Conservation (phyloP, 805 yeast genomes). For the Monosporozyma siamensis region DNA sequence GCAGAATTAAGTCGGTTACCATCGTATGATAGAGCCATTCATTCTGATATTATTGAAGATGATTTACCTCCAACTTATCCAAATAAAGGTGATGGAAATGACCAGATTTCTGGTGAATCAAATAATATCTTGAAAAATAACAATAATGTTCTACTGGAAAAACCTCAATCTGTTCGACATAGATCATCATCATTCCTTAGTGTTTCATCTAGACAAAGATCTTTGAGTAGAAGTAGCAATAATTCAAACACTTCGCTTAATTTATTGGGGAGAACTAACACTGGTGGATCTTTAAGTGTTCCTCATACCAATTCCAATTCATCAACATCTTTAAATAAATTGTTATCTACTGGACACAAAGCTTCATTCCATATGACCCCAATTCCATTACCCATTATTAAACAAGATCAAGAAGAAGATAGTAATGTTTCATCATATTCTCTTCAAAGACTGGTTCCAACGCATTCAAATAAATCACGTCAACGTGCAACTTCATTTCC, state of each 20-base stretch:
- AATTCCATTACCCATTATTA: slow-evolving; percentile 1
- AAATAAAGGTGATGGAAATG: background rate
- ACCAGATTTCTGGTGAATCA: background rate
- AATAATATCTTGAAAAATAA: background rate
- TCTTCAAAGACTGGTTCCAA: background rate
- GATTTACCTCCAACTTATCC: slow-evolving; percentile 65
- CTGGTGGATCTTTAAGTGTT: slow-evolving; percentile 9
- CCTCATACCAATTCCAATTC: slow-evolving; percentile 3
- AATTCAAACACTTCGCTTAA: slow-evolving; percentile 20
- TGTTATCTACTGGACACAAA: slow-evolving; percentile 15
- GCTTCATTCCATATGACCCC: slow-evolving; percentile 27
- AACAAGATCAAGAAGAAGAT: background rate
- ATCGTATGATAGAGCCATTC: slow-evolving; percentile 71
- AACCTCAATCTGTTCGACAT: slow-evolving; percentile 23
- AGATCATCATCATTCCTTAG: slow-evolving; percentile 19
- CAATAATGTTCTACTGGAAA: slow-evolving; percentile 12
- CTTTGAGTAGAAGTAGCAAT: slow-evolving; percentile 20
- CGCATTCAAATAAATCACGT: background rate
- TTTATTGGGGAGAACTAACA: slow-evolving; percentile 10
- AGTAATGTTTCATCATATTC: background rate
- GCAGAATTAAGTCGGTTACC: slow-evolving; percentile 62
- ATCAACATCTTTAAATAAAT: slow-evolving; percentile 9
- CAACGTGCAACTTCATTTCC: slow-evolving; percentile 5
- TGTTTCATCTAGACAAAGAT: slow-evolving; percentile 6
- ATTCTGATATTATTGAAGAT: slow-evolving; percentile 37